Evolutionary conservation across 2,329 filamentous ascomycete species (phyloP), one percentile per base, ranked within the genome.

Genomic region (Venturia asperata): DNA sequence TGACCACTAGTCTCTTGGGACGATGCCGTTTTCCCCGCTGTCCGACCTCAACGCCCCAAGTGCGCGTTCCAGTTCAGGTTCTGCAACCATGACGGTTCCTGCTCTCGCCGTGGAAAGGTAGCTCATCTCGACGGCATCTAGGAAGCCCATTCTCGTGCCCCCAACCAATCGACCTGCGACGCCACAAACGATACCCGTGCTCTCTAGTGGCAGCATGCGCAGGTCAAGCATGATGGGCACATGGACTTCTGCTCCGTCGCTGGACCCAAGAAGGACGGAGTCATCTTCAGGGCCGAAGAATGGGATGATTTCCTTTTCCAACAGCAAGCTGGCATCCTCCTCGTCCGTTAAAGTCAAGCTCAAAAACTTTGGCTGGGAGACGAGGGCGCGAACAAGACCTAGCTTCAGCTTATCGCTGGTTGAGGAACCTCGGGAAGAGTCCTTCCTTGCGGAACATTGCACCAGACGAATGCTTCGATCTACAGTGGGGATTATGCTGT

Each of bases 121-220:
- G 66, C 89, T 93, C 77, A 97, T 87, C 74, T 97, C 92, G 0
- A 91, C 85, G 30, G 60, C 58, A 13, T 55, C 63, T 81, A 63
- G 68, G 74, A 70, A 78, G 78, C 64, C 81, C 75, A 30, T 66
- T 64, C 37, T 71, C 47, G 91, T 87, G 58, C 90, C 89, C 62
- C 89, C 85, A 0, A 92, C 89, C 37, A 97, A 80, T 64, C 87
- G 84, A 34, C 92, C 91, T 0, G 93, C 92, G 1, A 99, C 91
- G 37, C 94, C 93, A 70, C 92, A 97, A 3, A 99, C 91, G 66
- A 99, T 97, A 27, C 93, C 93, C 0, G 92, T 96, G 9, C 91
- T 92, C 74, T 96, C 91, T 52, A 93, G 82, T 0, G 93, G 90
- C 49, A 97, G 79, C 52, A 85, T 86, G 24, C 85, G 86, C 34